phyloP scores from a whole-genome alignment of 805 yeast species.

The Teunomyces barrocoloradensis region DNA sequence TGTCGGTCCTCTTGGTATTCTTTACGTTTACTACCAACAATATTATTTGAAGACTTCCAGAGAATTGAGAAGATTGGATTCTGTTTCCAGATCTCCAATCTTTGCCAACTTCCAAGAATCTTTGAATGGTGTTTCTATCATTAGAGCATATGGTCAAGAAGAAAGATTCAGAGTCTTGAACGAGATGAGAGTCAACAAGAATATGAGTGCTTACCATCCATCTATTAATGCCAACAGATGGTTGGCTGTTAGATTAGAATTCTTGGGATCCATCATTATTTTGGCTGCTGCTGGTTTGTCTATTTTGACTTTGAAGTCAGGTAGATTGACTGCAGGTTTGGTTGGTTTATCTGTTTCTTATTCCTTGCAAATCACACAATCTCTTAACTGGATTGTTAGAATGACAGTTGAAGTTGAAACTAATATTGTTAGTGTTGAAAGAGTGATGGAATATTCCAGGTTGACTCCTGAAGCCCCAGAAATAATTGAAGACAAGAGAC shows the following conservation, averaged over 20 bases:
- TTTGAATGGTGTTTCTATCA: constrained; percentile 69
- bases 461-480: constrained; percentile 83
- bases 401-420: constrained; percentile 99
- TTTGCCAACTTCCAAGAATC: constrained; percentile 85
- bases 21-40: constrained; percentile 72
- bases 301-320: constrained; percentile 64
- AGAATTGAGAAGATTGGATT: constrained; percentile 79
- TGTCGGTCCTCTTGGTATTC: constrained; percentile 62
- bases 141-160: constrained; percentile 70
- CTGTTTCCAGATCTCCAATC: constrained; percentile 76
- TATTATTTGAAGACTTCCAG: constrained; percentile 75
- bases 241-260: constrained; percentile 93
- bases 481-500: constrained; percentile 60
- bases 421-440: constrained; percentile 93
- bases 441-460: constrained; percentile 84
- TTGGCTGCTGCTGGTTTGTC: constrained; percentile 82
- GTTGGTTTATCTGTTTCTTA: constrained; percentile 93
- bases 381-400: constrained; percentile 95
- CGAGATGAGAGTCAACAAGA: constrained; percentile 71
- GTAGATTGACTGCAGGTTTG: constrained; percentile 79
- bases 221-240: constrained; percentile 92
- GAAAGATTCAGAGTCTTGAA: constrained; percentile 63
- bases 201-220: constrained; percentile 91
- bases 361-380: constrained; percentile 88
- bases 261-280: constrained; percentile 85